Conservation (phyloP, 305 asterid species). For the Striga hermonthica region DNA sequence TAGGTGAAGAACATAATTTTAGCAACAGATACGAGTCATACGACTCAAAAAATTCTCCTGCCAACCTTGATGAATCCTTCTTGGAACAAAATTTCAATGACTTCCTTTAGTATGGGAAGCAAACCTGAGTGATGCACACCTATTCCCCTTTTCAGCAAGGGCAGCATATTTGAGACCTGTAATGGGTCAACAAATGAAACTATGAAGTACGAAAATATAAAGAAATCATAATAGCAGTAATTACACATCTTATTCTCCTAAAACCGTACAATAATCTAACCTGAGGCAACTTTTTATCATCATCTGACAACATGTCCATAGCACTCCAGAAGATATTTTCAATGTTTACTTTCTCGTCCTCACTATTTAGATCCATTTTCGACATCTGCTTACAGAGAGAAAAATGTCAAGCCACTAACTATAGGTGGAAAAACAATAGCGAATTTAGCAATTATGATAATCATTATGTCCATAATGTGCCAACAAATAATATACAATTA, state of each 20-base stretch:
- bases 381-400: conserved; percentile 63
- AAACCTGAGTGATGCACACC: conserved; percentile 99
- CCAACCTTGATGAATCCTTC: conserved; percentile 96
- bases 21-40: conserved; percentile 11
- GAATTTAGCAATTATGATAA: not conserved
- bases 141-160: conserved; percentile 89
- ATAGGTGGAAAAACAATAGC: conserved; percentile 24
- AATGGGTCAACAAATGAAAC: conserved; percentile 16
- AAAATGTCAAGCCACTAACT: conserved; percentile 16
- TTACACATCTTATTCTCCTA: conserved; percentile 18
- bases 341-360: conserved; percentile 82
- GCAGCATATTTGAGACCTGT: conserved; percentile 93
- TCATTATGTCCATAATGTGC: conserved; percentile 17
- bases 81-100: conserved; percentile 92
- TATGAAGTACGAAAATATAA: conserved; percentile 8
- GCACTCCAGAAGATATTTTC: conserved; percentile 99
- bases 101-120: conserved; percentile 97
- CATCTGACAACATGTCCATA: conserved; percentile 98
- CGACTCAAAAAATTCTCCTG: conserved; percentile 26
- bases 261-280: conserved; percentile 37
- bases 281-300: conserved; percentile 95
- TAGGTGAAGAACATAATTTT: conserved; percentile 10
- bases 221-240: conserved; percentile 10
- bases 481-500: conserved; percentile 17
- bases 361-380: conserved; percentile 82